A percentile compares a stretch with the other conserved stretches of the same genome.
These are phyloP conservation scores for Calonectria multiphialidica DNA, from an alignment of 2,329 filamentous ascomycete genomes.

Conservation along the genomic window DNA sequence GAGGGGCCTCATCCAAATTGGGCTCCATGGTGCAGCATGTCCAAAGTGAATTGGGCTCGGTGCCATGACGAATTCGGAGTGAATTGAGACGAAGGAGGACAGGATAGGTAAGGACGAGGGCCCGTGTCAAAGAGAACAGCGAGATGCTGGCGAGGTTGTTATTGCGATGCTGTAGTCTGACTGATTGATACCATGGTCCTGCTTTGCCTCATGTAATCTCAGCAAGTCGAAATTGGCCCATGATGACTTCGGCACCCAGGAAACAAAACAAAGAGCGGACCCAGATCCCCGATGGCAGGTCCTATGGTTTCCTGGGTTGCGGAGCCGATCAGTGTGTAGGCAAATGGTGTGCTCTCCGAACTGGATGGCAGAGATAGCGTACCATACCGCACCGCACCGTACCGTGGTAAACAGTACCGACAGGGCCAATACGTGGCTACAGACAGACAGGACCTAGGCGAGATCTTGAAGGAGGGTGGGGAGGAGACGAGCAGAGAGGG, in stretches of 20 bases:
- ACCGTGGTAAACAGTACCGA: constrained; percentile 7
- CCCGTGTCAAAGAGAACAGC: constrained; percentile 7
- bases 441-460: constrained; percentile 8
- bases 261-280: constrained; percentile 30
- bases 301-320: constrained; percentile 16
- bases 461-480: constrained; percentile 22
- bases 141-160: constrained; percentile 8
- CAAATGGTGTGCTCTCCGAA: constrained; percentile 14
- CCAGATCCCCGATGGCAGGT: constrained; percentile 15
- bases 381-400: constrained; percentile 6
- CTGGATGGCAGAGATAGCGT: background rate
- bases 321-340: constrained; percentile 20
- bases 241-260: constrained; percentile 1
- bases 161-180: background rate
- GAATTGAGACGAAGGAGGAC: constrained; percentile 25
- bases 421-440: background rate
- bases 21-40: constrained; percentile 30
- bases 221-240: constrained; percentile 8
- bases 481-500: constrained; percentile 7
- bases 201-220: constrained; percentile 10
- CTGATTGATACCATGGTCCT: constrained; percentile 12
- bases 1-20: constrained; percentile 30
- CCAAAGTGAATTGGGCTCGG: constrained; percentile 39
- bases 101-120: constrained; percentile 14
- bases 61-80: constrained; percentile 37